Evolutionary conservation across 306 rosid genomes (phyloP).

Genomic region (Senna siamea): DNA sequence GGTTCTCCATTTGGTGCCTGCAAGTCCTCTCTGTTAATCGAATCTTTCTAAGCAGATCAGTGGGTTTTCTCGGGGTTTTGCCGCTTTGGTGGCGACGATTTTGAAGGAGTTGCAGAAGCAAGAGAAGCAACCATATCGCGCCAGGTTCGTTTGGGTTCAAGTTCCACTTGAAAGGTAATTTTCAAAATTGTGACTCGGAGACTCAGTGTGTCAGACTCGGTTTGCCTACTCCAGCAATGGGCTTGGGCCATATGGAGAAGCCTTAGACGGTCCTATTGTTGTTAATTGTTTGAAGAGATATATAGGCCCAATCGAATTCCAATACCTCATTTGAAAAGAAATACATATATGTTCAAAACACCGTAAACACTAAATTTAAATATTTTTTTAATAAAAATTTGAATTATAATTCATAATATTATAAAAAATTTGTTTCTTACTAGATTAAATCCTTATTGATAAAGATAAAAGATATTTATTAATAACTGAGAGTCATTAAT

Average conservation of each 20-base stretch:
- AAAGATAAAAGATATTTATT: too few species aligned
- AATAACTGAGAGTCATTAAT: too few species aligned
- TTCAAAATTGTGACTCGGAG: not conserved
- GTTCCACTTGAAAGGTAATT: not conserved
- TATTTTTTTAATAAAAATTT: too few species aligned
- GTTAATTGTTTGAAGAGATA: too few species aligned
- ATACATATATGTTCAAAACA: too few species aligned
- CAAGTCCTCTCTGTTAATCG: not conserved
- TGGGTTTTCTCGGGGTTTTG: conserved; percentile 29
- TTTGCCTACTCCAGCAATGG: not conserved
- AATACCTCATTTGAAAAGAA: too few species aligned
- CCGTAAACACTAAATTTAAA: too few species aligned
- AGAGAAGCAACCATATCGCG: conserved; percentile 36
- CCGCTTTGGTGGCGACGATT: conserved; percentile 6
- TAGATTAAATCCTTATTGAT: too few species aligned
- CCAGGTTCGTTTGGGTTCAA: conserved; percentile 6
- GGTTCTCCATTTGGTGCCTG: conserved; percentile 54
- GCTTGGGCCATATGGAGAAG: not conserved
- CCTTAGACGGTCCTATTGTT: not conserved
- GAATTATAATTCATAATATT: too few species aligned
- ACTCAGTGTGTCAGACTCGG: not conserved
- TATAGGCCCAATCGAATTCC: too few species aligned
- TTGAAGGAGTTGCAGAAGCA: not conserved
- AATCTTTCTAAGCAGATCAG: not conserved
- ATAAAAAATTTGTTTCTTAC: too few species aligned